Conservation (phyloP, 78 protist genomes). For the Dictyostelium discoideum region dicty_2.7 NC_007088.5:6324001-6324500, state of each 20-base stretch:
- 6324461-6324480: neutral
- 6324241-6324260: neutral
- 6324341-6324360: slow-evolving; percentile 19
- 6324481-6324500: slow-evolving; percentile 23
- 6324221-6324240: slow-evolving; percentile 11
- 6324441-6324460: slow-evolving; percentile 68
- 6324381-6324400: slow-evolving; percentile 83
- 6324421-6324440: slow-evolving; percentile 85
- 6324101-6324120: neutral
- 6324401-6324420: slow-evolving; percentile 82
- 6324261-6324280: neutral
- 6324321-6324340: neutral
- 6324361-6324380: slow-evolving; percentile 60
- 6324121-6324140: neutral
- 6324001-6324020: slow-evolving; percentile 77
- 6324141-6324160: neutral
- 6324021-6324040: slow-evolving; percentile 23
- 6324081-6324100: slow-evolving; percentile 32
- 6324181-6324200: neutral
- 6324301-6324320: neutral
- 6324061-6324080: slow-evolving; percentile 23
- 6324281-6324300: neutral
- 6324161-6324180: neutral
- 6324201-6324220: neutral
- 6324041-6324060: slow-evolving; percentile 15